Base-by-base conservation (phyloP, 1,139 yeast genomes). In the Taphrina deformans region DNA sequence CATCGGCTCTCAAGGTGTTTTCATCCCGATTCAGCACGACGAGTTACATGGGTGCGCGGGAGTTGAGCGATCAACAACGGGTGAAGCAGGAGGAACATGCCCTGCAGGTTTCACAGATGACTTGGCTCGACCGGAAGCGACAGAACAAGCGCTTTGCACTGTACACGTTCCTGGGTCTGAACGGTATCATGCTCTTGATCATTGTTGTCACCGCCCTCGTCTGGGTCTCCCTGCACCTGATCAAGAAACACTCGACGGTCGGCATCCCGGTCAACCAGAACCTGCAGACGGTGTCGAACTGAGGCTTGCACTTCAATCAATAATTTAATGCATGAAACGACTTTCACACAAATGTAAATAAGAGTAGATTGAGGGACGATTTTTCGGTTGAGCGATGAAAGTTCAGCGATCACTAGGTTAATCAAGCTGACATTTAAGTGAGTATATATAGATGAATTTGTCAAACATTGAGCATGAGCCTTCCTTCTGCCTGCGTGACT, bases 1-100 rank as follows among this genome's bases (percentile, higher is more conserved):
- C 63, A 12, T 16, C 56, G 31, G 56, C 16, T 16, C 5, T 48
- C 12, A 51, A 52, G 45, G 24, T 35, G 40, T 59, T 50, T 38
- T 59, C 63, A 21, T 59, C 63, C 7, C 46, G 63, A 9, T 59
- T 59, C 56, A 48, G 56, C 29, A 59, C 55, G 38, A 59, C 63
- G 41, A 59, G 63, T 51, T 59, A 59, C 21, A 59, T 35, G 63
- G 63, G 38, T 40, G 46, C 63, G 31, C 50, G 38, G 51, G 63
- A 38, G 29, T 18, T 48, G 50, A 38, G 50, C n/a, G 31, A 26
- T 9, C 29, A 59, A 16, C 50, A 48, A 35, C 23, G 56, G 2
- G 40, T 35, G 50, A 59, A 48, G 63, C 55, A 53, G 26, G 63
- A 52, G 4, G 63, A 59, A 41, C 56, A 59, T 9, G 55, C 40